These are phyloP conservation scores for Boechera retrofracta DNA, from an alignment of 345 rosid species.

Conservation along the genomic window DNA sequence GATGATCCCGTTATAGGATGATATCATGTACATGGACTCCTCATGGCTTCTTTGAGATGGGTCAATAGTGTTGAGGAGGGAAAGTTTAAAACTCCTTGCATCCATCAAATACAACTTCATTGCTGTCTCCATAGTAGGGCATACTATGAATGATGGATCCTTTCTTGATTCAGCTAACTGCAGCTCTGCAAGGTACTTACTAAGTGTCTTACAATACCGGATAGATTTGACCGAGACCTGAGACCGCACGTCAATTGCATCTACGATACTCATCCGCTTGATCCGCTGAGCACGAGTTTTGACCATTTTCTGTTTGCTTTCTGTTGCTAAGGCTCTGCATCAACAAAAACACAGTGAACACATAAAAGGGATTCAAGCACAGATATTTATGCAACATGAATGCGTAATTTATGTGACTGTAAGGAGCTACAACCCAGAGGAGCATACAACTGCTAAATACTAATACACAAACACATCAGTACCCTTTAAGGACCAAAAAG, in stretches of 20 bases:
- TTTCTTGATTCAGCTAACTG: conserved; percentile 34
- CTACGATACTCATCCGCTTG: not conserved
- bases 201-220: too few relatives aligned
- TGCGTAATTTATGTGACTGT: not conserved
- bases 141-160: conserved; percentile 22
- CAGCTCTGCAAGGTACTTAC: conserved; percentile 9
- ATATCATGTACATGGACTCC: conserved; percentile 15
- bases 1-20: conserved; percentile 32
- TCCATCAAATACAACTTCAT: conserved; percentile 22
- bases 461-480: conserved; percentile 20
- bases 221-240: too few relatives aligned
- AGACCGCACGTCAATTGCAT: conserved; percentile 39
- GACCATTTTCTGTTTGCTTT: conserved; percentile 38
- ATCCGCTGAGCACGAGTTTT: conserved; percentile 3
- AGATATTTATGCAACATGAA: conserved; percentile 14
- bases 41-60: not conserved
- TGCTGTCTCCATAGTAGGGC: not conserved
- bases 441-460: conserved; percentile 19
- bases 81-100: not conserved
- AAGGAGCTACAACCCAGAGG: too few relatives aligned
- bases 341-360: conserved; percentile 14
- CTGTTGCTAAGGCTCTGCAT: conserved; percentile 34
- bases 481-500: not conserved
- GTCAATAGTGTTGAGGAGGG: not conserved
- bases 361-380: conserved; percentile 10